Conservation (phyloP, 768 basidiomycete species). For the Mycena rosella region DNA sequence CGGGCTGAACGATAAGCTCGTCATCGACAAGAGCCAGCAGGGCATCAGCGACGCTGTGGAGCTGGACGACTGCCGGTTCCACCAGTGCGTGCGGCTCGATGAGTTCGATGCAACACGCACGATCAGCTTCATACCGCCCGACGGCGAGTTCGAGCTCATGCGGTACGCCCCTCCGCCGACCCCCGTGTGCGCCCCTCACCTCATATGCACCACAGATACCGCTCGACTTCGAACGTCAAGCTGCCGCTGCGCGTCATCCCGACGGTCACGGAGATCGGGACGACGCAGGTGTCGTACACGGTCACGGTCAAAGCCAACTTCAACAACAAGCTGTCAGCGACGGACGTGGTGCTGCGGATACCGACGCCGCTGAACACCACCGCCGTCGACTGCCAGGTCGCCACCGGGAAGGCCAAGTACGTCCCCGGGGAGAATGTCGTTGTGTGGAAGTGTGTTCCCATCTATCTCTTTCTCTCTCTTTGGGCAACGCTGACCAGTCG, state of each 20-base stretch:
- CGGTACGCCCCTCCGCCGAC: constrained; percentile 61
- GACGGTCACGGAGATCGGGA: constrained; percentile 94
- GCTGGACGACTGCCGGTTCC: constrained; percentile 97
- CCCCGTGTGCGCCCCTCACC: neutral
- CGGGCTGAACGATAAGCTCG: constrained; percentile 97
- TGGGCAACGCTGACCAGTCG: constrained; percentile 14
- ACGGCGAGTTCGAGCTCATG: constrained; percentile 99
- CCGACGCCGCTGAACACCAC: constrained; percentile 98
- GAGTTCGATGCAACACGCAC: constrained; percentile 95
- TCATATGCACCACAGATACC: constrained; percentile 78
- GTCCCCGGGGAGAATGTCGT: constrained; percentile 96
- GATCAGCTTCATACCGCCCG: constrained; percentile 97
- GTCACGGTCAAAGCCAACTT: constrained; percentile 92
- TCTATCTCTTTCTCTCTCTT: neutral
- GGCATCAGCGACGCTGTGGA: constrained; percentile 87
- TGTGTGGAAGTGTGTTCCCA: constrained; percentile 90
- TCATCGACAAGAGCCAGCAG: constrained; percentile 88
- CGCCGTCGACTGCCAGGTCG: constrained; percentile 91
- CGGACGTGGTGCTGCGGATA: constrained; percentile 92
- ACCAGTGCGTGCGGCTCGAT: constrained; percentile 95
- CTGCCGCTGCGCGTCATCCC: constrained; percentile 91
- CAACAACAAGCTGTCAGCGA: constrained; percentile 91
- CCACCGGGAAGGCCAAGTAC: constrained; percentile 96
- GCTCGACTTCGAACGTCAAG: constrained; percentile 96
- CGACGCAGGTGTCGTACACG: constrained; percentile 90